These are phyloP conservation scores for Pyracantha coccinea DNA, from an alignment of 331 rosid genomes.

Conservation along the genomic window DNA sequence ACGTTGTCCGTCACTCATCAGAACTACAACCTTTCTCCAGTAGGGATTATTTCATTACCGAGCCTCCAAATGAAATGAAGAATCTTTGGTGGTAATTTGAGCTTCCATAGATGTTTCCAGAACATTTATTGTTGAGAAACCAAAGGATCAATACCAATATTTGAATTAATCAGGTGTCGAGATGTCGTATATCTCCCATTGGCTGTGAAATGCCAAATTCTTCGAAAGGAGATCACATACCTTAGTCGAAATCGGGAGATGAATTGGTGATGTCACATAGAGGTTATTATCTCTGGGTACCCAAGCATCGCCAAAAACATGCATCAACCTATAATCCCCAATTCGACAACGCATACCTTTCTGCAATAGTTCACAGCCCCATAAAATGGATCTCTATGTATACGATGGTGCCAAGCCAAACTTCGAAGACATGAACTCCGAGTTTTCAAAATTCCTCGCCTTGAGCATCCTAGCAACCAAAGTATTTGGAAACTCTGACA, in stretches of 20 bases:
- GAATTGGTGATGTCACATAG: not conserved
- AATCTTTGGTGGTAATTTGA: not conserved
- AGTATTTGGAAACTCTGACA: not conserved
- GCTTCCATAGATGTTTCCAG: not conserved
- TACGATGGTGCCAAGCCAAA: not conserved
- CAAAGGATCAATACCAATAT: too few relatives aligned
- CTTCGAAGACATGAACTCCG: rapidly evolving
- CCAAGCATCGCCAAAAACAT: not conserved
- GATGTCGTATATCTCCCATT: not conserved
- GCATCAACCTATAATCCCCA: not conserved
- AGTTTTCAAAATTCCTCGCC: not conserved
- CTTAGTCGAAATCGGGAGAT: not conserved
- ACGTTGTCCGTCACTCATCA: too few relatives aligned
- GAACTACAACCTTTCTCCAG: not conserved
- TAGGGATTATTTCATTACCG: not conserved
- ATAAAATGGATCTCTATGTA: not conserved
- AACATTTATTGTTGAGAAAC: not conserved
- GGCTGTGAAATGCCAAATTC: not conserved
- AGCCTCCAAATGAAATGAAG: not conserved
- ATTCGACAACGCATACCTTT: not conserved
- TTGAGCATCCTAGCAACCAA: not conserved
- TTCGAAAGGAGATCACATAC: too few relatives aligned
- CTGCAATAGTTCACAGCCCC: not conserved
- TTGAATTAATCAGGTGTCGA: too few relatives aligned
- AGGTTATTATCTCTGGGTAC: not conserved